These are phyloP conservation scores for Apiotrichum gamsii DNA, from an alignment of 1,284 basidiomycete genomes.

Conservation along the genomic window DNA sequence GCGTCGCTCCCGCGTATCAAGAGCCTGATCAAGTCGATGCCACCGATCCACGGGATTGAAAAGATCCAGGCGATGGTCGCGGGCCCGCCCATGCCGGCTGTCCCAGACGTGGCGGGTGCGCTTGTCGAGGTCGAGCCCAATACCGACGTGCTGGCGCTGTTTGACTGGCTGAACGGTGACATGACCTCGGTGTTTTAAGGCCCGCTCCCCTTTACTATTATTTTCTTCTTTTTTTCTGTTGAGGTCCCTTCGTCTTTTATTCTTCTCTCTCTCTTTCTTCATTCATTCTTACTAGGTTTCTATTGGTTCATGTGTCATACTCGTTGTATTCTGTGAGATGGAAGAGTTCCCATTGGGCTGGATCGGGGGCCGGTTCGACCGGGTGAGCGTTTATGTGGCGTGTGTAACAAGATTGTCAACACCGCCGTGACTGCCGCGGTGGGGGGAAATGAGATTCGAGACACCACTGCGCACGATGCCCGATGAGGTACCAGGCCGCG, in stretches of 20 bases:
- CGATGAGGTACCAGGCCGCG: too few species aligned
- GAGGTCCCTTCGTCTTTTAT: background rate
- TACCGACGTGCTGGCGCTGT: constrained; percentile 12
- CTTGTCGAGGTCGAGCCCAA: constrained; percentile 3
- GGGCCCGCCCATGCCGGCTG: background rate
- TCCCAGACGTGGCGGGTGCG: background rate
- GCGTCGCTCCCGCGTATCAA: constrained; percentile 11
- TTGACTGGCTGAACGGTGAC: constrained; percentile 19
- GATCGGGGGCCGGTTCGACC: too few species aligned
- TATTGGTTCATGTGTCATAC: too few species aligned
- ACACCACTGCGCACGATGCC: too few species aligned
- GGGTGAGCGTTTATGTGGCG: too few species aligned
- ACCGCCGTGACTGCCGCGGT: too few species aligned
- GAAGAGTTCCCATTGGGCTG: too few species aligned
- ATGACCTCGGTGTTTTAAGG: constrained; percentile 1
- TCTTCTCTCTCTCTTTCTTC: background rate
- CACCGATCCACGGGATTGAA: constrained; percentile 14
- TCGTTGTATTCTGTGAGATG: too few species aligned
- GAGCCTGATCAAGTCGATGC: constrained; percentile 11
- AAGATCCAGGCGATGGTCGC: constrained; percentile 5
- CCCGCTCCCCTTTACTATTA: background rate
- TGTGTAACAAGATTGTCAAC: too few species aligned
- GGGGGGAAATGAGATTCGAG: too few species aligned
- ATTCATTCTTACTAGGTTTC: too few species aligned
- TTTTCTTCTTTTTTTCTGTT: background rate